phyloP scores from a whole-genome alignment of 2,329 filamentous ascomycete genomes.

The Clonostachys rosea region DNA sequence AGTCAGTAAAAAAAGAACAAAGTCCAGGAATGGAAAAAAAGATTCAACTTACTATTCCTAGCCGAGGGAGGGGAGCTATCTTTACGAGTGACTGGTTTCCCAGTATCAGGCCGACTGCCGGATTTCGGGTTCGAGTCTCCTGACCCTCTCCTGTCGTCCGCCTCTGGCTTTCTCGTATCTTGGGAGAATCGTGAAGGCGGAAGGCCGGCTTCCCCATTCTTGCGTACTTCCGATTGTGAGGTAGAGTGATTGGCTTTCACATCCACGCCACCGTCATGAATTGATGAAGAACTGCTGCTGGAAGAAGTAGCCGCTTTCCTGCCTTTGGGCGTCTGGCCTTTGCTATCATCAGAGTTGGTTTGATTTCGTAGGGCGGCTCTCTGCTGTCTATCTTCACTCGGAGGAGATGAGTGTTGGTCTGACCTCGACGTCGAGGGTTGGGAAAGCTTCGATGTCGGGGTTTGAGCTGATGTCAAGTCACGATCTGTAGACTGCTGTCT shows the following conservation, averaged over 20 bases:
- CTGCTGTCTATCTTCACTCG: conserved; percentile 1
- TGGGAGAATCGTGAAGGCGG: conserved; percentile 46
- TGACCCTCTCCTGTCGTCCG: conserved; percentile 39
- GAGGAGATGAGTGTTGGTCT: conserved; percentile 1
- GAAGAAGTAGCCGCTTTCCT: conserved; percentile 30
- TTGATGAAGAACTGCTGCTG: background rate
- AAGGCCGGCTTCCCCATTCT: conserved; percentile 24
- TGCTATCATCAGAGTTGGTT: conserved; percentile 57
- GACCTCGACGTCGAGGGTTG: conserved; percentile 18
- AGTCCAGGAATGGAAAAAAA: background rate
- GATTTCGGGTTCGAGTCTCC: conserved; percentile 32
- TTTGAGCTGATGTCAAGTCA: too few species aligned
- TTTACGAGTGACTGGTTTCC: conserved; percentile 58
- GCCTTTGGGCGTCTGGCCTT: conserved; percentile 71
- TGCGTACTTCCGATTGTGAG: conserved; percentile 18
- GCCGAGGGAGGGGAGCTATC: conserved; percentile 40
- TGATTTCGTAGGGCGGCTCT: conserved; percentile 1
- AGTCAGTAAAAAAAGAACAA: background rate
- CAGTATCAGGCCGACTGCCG: conserved; percentile 29
- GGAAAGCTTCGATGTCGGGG: conserved; percentile 7
- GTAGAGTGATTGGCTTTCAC: background rate
- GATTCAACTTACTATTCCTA: conserved; percentile 29
- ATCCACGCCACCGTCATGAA: background rate
- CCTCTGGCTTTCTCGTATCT: conserved; percentile 53
- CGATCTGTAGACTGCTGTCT: conserved; percentile 52